Evolutionary conservation across 257 asterid species (phyloP).

Genomic region (Fraxinus pennsylvanica): DNA sequence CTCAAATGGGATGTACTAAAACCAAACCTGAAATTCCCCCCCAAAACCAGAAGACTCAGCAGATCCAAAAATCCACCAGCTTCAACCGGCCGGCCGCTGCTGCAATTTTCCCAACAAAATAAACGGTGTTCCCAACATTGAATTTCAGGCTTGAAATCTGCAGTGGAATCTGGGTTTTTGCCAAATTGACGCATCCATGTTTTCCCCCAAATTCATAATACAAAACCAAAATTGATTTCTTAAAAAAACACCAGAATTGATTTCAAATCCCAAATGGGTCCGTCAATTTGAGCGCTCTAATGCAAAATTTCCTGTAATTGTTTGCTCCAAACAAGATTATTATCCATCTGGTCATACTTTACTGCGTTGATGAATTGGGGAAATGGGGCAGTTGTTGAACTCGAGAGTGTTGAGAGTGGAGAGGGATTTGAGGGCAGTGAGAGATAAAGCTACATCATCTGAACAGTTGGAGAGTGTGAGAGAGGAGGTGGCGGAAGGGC

Average conservation of each 20-base stretch:
- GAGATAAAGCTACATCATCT: slow-evolving; percentile 62
- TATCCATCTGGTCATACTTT: slow-evolving; percentile 22
- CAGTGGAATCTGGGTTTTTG: too few species aligned
- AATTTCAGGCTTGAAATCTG: too few species aligned
- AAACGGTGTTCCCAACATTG: too few species aligned
- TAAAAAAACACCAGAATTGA: slow-evolving; percentile 21
- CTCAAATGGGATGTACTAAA: too few species aligned
- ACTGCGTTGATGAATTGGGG: slow-evolving; percentile 39
- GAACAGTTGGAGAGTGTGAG: slow-evolving; percentile 84
- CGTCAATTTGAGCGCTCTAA: slow-evolving; percentile 20
- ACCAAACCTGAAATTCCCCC: too few species aligned
- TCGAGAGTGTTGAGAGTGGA: slow-evolving; percentile 59
- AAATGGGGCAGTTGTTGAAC: slow-evolving; percentile 71
- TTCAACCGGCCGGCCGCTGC: too few species aligned
- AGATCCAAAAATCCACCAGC: too few species aligned
- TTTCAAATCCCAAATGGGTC: slow-evolving; percentile 39
- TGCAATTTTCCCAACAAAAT: too few species aligned
- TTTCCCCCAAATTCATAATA: too few species aligned
- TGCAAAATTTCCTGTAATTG: slow-evolving; percentile 16
- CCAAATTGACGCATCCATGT: too few species aligned
- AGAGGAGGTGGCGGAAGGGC: slow-evolving; percentile 81
- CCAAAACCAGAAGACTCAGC: too few species aligned
- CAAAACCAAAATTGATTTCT: slow-evolving; percentile 5
- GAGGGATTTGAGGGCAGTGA: slow-evolving; percentile 72
- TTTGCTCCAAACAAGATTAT: slow-evolving; percentile 13